These are phyloP conservation scores for Panicum hallii DNA, from an alignment of 202 grass and related monocot species.

Conservation along the genomic window DNA sequence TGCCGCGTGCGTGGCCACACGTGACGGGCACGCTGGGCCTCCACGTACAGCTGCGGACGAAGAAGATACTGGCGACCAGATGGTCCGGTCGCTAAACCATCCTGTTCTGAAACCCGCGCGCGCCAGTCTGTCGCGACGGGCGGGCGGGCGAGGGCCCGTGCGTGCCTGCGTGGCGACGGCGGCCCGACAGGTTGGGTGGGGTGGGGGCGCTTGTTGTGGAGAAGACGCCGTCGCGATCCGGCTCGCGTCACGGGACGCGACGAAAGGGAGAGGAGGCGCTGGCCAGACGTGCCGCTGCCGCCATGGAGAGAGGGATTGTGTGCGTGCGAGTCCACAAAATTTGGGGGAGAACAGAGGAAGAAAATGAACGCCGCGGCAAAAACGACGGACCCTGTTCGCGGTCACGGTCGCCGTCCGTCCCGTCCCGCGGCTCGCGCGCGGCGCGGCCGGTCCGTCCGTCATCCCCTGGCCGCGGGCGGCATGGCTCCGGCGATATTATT, in stretches of 20 bases:
- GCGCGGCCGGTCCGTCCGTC: no score
- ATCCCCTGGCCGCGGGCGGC: no score
- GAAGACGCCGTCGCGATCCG: constrained; percentile 11
- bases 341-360: no score
- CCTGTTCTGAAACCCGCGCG: not conserved
- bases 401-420: not conserved
- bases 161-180: no score
- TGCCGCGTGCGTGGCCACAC: not conserved
- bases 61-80: not conserved
- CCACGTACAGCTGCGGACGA: not conserved
- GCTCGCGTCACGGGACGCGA: not conserved
- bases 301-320: not conserved
- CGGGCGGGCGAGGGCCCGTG: no score
- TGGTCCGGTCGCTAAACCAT: not conserved
- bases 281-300: no score
- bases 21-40: not conserved
- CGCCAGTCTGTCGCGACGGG: constrained; percentile 5
- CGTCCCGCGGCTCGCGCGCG: no score
- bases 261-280: no score
- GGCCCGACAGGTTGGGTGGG: no score
- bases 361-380: not conserved
- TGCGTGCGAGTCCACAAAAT: not conserved
- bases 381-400: constrained; percentile 2
- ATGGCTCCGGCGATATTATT: not conserved
- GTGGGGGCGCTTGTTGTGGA: no score